These are phyloP conservation scores for Parietaria judaica DNA, from an alignment of 306 rosid species.

Conservation along the genomic window DNA sequence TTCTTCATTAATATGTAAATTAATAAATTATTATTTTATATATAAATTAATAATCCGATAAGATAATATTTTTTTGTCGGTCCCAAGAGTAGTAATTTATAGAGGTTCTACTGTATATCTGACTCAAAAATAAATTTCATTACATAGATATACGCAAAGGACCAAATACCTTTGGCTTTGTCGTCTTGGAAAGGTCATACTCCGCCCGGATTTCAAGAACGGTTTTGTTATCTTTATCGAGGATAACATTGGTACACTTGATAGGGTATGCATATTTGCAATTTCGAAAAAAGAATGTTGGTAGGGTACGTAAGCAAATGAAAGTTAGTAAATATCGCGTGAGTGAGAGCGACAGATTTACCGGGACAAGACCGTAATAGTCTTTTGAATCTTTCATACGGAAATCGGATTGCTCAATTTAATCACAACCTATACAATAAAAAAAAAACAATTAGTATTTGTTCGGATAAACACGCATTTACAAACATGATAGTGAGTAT, in stretches of 20 bases:
- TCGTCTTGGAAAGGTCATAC: conserved; percentile 82
- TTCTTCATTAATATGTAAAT: too few relatives aligned
- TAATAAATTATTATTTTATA: too few relatives aligned
- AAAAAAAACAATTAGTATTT: conserved; percentile 20
- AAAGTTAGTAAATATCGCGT: conserved; percentile 14
- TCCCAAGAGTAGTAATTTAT: too few relatives aligned
- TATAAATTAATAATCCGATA: too few relatives aligned
- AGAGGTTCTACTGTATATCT: not conserved
- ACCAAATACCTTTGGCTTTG: conserved; percentile 76
- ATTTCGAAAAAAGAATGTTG: conserved; percentile 12
- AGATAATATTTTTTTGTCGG: too few relatives aligned
- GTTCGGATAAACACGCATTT: conserved; percentile 1
- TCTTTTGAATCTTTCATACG: conserved; percentile 91
- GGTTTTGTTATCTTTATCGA: conserved; percentile 75
- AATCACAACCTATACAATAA: conserved; percentile 65
- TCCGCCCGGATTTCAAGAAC: conserved; percentile 80
- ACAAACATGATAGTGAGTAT: conserved; percentile 15
- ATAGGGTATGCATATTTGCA: conserved; percentile 90
- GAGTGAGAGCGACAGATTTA: conserved; percentile 90
- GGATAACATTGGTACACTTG: conserved; percentile 79
- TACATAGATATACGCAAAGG: too few relatives aligned
- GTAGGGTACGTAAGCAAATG: conserved; percentile 3
- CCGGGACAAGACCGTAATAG: conserved; percentile 94
- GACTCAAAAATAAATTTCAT: conserved; percentile 1
- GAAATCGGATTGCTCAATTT: conserved; percentile 82